Evolutionary conservation across 495 filamentous ascomycete genomes (phyloP), one percentile per base, ranked within the genome.

Genomic region (Ramalina intermedia): DNA sequence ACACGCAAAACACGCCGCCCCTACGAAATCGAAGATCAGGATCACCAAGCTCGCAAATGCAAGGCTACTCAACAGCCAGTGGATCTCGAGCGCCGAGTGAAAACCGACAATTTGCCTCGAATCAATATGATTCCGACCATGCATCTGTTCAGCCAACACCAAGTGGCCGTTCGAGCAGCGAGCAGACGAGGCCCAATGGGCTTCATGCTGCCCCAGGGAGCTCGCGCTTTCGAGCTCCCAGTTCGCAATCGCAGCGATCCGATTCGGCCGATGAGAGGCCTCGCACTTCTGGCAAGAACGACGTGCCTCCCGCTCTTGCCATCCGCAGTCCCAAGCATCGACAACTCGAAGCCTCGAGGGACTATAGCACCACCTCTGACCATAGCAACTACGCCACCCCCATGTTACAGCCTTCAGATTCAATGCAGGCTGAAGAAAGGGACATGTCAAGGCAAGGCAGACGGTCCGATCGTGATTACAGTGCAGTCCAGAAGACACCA

Each of bases 1-100:
- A 52, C 18, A 50, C 57, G 21, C 62, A 63, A 53, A 52, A 54
- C 35, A 54, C 58, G 21, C 56, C 61, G 45, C 51, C 58, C 26
- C 51, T 61, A 35, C 59, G 61, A 14, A 40, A 46, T 36, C 49
- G 52, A 40, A 46, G 58, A 38, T 60, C 64, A 59, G 47, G 71
- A 64, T 43, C 67, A 64, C 52, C 63, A 58, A 42, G 56, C 59
- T 17, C 46, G 21, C 37, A 29, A 37, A 49, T 24, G 16, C 21
- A 24, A 16, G 11, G 5, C 11, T 27, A 33, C 27, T 37, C 44
- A 5, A 37, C 44, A 20, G 36, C 24, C 5, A 46, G 26, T 23
- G 36, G 18, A 6, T 46, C 44, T 46, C 44, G 44, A 24, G 44
- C 44, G 5, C 44, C 44, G 24, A 46, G 44, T 17, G 44, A 46